These are phyloP conservation scores for Henckelia pumila DNA, from an alignment of 257 asterid species.

Conservation along the genomic window DNA sequence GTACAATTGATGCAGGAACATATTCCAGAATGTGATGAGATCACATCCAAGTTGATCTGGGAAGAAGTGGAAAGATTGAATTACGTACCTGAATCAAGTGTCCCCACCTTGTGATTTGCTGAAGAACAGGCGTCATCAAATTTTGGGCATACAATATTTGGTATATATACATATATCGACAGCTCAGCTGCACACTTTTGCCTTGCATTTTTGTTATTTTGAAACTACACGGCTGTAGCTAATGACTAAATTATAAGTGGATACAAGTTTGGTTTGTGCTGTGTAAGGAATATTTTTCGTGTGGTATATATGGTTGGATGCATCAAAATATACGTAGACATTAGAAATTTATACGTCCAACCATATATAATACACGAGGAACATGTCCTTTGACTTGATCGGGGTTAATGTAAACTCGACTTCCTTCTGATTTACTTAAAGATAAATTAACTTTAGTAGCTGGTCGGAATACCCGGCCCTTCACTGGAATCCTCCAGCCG, in stretches of 20 bases:
- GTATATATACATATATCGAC: conserved; percentile 27
- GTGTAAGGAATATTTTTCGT: neutral
- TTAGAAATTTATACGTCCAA: neutral
- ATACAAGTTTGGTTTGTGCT: neutral
- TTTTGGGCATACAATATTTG: conserved; percentile 21
- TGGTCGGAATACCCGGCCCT: neutral
- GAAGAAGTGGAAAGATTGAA: conserved; percentile 55
- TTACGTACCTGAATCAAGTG: conserved; percentile 42
- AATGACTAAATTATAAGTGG: neutral
- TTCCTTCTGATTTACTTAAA: neutral
- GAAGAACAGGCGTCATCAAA: conserved; percentile 2
- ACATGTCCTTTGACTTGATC: neutral
- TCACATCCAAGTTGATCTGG: conserved; percentile 68
- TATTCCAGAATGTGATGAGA: conserved; percentile 69
- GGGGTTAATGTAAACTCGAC: neutral
- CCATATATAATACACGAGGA: neutral
- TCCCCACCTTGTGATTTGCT: conserved; percentile 27
- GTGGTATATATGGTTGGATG: neutral
- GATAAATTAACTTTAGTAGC: no score
- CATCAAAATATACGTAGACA: neutral
- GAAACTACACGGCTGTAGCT: neutral
- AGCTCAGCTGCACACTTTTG: conserved; percentile 19
- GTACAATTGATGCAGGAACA: conserved; percentile 65
- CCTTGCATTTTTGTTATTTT: conserved; percentile 25
- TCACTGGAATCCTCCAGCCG: neutral